phyloP scores from a whole-genome alignment of 2,329 filamentous ascomycete genomes.

The Penicillium hesseltinei region DNA sequence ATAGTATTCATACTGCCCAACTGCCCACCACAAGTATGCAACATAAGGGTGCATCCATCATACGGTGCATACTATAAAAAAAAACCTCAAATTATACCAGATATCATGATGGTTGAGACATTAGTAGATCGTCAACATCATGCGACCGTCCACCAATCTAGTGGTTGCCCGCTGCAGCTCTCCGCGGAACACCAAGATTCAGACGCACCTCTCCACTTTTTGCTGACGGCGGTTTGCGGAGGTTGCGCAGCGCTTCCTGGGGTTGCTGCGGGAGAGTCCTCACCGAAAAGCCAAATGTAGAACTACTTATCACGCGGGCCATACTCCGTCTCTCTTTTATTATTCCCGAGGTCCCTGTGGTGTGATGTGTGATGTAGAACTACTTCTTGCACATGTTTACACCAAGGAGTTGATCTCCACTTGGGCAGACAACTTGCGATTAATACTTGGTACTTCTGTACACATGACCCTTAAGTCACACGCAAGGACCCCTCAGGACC shows the following conservation, averaged over 20 bases:
- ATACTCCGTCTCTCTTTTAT: neutral
- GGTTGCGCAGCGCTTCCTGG: neutral
- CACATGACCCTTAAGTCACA: neutral
- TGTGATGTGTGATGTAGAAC: neutral
- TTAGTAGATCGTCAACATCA: neutral
- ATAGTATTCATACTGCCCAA: neutral
- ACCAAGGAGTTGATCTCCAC: neutral
- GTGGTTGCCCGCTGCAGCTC: neutral
- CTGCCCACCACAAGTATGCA: neutral
- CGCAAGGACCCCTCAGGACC: neutral
- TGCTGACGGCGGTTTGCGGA: neutral
- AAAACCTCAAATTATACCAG: neutral
- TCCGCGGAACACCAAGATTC: neutral
- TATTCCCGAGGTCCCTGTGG: neutral
- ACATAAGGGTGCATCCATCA: neutral
- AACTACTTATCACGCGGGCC: neutral
- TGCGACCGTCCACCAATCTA: neutral
- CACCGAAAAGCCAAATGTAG: slow-evolving; percentile 7
- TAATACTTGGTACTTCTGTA: neutral
- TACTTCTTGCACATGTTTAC: neutral
- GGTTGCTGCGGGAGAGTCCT: neutral
- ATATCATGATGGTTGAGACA: neutral
- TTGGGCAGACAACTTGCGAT: neutral
- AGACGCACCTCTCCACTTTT: neutral
- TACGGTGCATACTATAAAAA: neutral